Conservation (phyloP, 179 eudicot genomes). For the Monotropa hypopitys region DNA sequence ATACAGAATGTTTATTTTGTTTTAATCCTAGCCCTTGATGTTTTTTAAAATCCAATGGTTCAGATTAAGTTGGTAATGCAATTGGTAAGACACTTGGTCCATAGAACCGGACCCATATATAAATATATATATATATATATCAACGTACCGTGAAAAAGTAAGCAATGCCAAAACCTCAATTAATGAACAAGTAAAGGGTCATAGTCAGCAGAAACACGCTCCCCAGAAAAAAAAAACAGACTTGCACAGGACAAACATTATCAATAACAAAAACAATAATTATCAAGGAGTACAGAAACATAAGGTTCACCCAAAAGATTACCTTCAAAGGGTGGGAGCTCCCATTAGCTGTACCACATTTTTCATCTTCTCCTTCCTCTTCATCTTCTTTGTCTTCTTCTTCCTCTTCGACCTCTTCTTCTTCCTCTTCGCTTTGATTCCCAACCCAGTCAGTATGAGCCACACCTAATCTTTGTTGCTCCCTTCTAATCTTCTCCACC, state of each 20-base stretch:
- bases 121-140: too few species aligned
- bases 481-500: slow-evolving; percentile 72
- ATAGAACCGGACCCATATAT: too few species aligned
- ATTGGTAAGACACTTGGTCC: too few species aligned
- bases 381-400: slow-evolving; percentile 41
- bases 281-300: neutral
- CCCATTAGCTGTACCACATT: neutral
- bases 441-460: slow-evolving; percentile 88
- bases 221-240: too few species aligned
- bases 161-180: neutral
- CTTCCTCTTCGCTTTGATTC: slow-evolving; percentile 29
- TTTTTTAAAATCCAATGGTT: too few species aligned
- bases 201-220: neutral
- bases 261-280: neutral
- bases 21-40: too few species aligned
- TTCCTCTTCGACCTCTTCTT: slow-evolving; percentile 26
- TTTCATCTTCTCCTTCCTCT: neutral
- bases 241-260: too few species aligned
- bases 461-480: slow-evolving; percentile 90
- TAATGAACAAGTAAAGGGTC: neutral
- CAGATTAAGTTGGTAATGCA: too few species aligned
- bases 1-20: too few species aligned
- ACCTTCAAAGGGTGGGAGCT: neutral
- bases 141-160: neutral
- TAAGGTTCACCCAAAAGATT: neutral